Evolutionary conservation across 345 rosid species (phyloP).

Genomic region (Arabidopsis arenosa): DNA sequence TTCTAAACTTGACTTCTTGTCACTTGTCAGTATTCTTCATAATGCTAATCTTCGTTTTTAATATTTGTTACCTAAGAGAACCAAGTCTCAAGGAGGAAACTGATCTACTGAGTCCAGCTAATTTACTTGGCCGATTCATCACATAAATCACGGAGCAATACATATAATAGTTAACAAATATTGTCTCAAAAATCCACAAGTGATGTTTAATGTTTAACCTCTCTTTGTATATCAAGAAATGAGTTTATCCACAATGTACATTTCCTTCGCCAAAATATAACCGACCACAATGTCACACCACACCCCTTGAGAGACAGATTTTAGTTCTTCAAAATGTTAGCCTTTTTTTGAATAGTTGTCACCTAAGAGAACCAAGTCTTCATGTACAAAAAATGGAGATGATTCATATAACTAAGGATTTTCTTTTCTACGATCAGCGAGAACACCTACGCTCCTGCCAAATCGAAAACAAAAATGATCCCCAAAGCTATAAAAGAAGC

Average conservation of each 20-base stretch:
- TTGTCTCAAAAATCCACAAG: no score
- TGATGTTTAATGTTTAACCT: no score
- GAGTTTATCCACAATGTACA: conserved; percentile 40
- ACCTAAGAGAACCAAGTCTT: conserved; percentile 15
- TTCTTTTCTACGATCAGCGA: conserved; percentile 41
- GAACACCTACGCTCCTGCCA: conserved; percentile 62
- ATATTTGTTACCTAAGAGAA: no score
- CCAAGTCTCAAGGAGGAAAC: no score
- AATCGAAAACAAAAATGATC: conserved; percentile 21
- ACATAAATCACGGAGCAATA: no score
- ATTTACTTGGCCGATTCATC: no score
- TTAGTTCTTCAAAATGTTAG: conserved; percentile 25
- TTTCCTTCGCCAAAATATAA: not conserved
- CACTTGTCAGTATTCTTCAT: no score
- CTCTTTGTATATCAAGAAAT: conserved; percentile 9
- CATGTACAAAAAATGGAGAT: conserved; percentile 25
- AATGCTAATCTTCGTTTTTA: no score
- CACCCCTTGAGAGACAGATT: not conserved
- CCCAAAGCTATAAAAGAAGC: not conserved
- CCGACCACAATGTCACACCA: conserved; percentile 1
- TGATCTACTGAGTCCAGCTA: no score
- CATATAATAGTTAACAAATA: no score
- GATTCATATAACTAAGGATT: not conserved
- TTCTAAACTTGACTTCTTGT: no score
- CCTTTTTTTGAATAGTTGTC: conserved; percentile 13